A percentile compares a stretch with the other conserved stretches of the same genome.
Conservation (phyloP, 73 alveolate genomes). For the Symbiodinium natans region DNA sequence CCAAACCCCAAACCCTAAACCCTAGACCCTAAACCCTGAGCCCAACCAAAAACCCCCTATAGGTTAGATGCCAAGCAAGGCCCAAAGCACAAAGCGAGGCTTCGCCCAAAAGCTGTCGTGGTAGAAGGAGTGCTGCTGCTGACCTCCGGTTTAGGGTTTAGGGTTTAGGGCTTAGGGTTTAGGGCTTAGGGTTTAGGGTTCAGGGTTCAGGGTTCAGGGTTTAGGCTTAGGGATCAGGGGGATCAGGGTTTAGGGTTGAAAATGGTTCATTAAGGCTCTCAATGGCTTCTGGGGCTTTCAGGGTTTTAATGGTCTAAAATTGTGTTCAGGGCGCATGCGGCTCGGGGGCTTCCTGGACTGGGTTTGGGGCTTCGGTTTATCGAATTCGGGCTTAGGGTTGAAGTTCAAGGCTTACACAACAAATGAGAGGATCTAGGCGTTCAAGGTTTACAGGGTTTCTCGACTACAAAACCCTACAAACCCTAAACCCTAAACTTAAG, state of each 20-base stretch:
- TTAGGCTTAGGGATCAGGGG: neutral
- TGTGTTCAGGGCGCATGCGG: no score
- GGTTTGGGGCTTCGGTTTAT: no score
- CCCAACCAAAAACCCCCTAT: neutral
- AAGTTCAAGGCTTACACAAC: no score
- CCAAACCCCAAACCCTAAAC: neutral
- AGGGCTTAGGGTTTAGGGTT: neutral
- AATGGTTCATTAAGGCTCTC: no score
- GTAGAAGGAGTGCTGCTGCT: neutral
- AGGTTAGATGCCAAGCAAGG: neutral
- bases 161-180: neutral
- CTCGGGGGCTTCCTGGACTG: no score
- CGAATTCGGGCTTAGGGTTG: no score
- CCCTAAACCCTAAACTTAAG: neutral
- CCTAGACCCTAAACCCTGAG: neutral
- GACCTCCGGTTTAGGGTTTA: neutral
- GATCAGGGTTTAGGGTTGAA: no score
- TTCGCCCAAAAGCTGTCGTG: neutral
- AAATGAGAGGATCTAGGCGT: no score
- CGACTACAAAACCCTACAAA: neutral
- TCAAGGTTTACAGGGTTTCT: no score
- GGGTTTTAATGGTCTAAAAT: no score
- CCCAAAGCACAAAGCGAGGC: neutral
- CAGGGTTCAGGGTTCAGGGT: neutral
- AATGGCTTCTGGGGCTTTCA: no score